phyloP scores from a whole-genome alignment of 805 yeast genomes.

The Hanseniaspora valbyensis region DNA sequence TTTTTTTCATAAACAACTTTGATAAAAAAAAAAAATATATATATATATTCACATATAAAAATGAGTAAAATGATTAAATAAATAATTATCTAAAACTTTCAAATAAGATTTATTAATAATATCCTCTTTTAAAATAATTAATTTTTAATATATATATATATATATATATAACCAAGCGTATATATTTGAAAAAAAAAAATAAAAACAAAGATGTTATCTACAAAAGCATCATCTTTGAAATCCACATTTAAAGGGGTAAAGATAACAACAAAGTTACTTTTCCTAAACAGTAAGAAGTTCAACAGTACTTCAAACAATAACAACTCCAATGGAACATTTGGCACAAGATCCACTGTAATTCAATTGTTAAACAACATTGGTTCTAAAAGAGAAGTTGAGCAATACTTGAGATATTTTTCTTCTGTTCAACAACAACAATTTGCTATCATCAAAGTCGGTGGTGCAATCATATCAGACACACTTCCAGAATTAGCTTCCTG shows the following conservation, averaged over 20 bases:
- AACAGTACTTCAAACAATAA: background rate
- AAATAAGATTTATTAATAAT: too few relatives aligned
- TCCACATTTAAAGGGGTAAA: background rate
- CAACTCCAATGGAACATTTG: slow-evolving; percentile 24
- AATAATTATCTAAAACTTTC: too few relatives aligned
- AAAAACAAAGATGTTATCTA: slow-evolving; percentile 18
- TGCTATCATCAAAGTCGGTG: slow-evolving; percentile 98
- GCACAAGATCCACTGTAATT: slow-evolving; percentile 86
- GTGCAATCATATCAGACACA: slow-evolving; percentile 95
- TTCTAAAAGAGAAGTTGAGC: slow-evolving; percentile 95
- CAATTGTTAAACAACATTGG: slow-evolving; percentile 93
- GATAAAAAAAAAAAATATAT: too few relatives aligned
- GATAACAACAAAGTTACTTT: background rate
- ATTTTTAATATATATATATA: too few relatives aligned
- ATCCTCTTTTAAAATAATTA: too few relatives aligned
- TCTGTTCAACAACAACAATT: slow-evolving; percentile 93
- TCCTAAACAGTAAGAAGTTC: background rate
- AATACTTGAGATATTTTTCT: slow-evolving; percentile 89
- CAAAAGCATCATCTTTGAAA: slow-evolving; percentile 13
- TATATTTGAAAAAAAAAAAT: too few relatives aligned
- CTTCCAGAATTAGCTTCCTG: slow-evolving; percentile 89
- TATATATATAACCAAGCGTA: too few relatives aligned
- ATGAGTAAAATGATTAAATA: too few relatives aligned
- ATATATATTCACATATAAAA: too few relatives aligned
- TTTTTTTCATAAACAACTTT: too few relatives aligned